These are phyloP conservation scores for Phytophthora ohioensis DNA, from an alignment of 352 stramenopile genomes.

Conservation along the genomic window DNA sequence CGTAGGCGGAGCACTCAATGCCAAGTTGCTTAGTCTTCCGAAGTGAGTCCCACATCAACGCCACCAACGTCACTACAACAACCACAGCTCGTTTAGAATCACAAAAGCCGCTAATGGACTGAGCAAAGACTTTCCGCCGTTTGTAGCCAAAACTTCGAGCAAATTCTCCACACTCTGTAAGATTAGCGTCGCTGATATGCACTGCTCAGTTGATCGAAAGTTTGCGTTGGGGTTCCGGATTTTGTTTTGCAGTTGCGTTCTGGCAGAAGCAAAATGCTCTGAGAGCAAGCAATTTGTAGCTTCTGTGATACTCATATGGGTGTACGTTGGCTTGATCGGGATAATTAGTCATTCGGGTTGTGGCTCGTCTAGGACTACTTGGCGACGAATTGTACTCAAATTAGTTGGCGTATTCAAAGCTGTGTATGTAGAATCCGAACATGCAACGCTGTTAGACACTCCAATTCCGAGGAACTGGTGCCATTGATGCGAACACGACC, in stretches of 20 bases:
- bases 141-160: not conserved
- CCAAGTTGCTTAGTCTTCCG: not conserved
- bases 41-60: not conserved
- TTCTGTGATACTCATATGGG: not conserved
- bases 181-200: not conserved
- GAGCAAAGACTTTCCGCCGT: constrained; percentile 1
- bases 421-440: not conserved
- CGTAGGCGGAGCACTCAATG: not conserved
- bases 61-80: not conserved
- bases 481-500: not conserved
- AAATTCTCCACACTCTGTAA: not conserved
- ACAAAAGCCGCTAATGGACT: not conserved
- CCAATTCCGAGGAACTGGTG: not conserved
- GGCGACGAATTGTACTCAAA: not conserved
- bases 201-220: not conserved
- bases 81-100: not conserved
- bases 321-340: not conserved
- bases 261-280: not conserved
- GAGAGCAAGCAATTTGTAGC: not conserved
- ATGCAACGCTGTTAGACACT: not conserved
- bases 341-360: not conserved
- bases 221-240: not conserved
- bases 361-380: not conserved
- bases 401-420: not conserved
- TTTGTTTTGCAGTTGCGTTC: not conserved